Evolutionary conservation across 345 rosid species (phyloP).

Genomic region (Eucalyptus marginata): DNA sequence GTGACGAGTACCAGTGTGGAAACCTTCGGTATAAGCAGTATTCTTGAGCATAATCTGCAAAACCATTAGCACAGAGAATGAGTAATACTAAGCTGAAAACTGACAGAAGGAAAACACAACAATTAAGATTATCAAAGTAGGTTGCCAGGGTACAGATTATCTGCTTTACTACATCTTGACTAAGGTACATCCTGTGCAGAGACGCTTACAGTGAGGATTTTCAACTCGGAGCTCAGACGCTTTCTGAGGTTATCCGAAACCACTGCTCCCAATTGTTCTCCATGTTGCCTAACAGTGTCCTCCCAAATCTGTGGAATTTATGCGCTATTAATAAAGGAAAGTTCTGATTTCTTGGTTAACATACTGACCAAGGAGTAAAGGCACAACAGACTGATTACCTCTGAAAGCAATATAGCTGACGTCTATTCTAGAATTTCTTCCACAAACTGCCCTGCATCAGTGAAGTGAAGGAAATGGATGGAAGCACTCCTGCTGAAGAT

Average conservation of each 20-base stretch:
- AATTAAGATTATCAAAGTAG: neutral
- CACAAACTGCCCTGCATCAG: conserved; percentile 45
- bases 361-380: neutral
- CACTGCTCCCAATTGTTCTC: conserved; percentile 32
- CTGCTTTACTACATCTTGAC: neutral
- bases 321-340: neutral
- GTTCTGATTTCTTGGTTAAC: neutral
- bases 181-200: neutral
- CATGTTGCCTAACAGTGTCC: conserved; percentile 22
- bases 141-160: neutral
- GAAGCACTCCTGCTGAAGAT: neutral
- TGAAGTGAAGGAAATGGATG: conserved; percentile 10
- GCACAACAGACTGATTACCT: conserved; percentile 12
- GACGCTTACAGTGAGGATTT: conserved; percentile 50
- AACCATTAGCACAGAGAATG: neutral
- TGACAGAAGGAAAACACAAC: neutral
- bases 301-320: conserved; percentile 31
- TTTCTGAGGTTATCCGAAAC: conserved; percentile 35
- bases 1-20: conserved; percentile 40
- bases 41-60: conserved; percentile 77
- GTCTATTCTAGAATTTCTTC: conserved; percentile 58
- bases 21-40: conserved; percentile 75
- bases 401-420: conserved; percentile 42
- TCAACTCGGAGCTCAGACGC: conserved; percentile 45
- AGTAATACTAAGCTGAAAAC: neutral